Percentiles rank a stretch among this genome's conserved stretches.
Evolutionary conservation across 768 basidiomycete genomes (phyloP).

Genomic region (Dioszegia aurantiaca): DNA sequence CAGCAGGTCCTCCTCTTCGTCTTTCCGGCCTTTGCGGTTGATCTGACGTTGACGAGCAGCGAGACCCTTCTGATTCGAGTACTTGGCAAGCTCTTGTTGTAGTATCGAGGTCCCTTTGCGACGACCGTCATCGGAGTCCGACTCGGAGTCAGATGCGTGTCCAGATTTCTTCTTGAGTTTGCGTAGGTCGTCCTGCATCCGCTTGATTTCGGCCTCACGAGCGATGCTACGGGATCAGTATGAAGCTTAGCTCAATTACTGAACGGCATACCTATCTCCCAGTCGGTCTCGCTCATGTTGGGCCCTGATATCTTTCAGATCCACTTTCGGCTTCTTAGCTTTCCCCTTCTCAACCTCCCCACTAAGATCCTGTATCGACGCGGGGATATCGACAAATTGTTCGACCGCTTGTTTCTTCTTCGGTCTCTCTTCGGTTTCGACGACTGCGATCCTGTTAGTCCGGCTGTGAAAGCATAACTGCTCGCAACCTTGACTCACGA

Average conservation of each 20-base stretch:
- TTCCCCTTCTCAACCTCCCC: slow-evolving; percentile 12
- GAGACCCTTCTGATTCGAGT: slow-evolving; percentile 63
- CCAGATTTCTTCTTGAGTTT: slow-evolving; percentile 63
- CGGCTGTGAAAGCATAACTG: too few species aligned
- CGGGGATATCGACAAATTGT: slow-evolving; percentile 26
- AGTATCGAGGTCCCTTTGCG: slow-evolving; percentile 62
- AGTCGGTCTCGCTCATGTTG: slow-evolving; percentile 70
- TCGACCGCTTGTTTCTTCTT: slow-evolving; percentile 19
- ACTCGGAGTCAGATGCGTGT: slow-evolving; percentile 65
- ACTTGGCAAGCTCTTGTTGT: slow-evolving; percentile 77
- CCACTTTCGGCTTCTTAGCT: slow-evolving; percentile 50
- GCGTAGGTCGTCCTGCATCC: slow-evolving; percentile 82
- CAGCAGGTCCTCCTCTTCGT: slow-evolving; percentile 50
- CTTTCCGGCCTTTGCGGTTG: slow-evolving; percentile 61
- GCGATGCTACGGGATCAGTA: slow-evolving; percentile 49
- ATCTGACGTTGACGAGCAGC: slow-evolving; percentile 57
- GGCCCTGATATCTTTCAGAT: slow-evolving; percentile 56
- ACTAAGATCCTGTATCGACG: slow-evolving; percentile 23
- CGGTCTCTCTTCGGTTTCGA: slow-evolving; percentile 49
- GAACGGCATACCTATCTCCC: slow-evolving; percentile 60
- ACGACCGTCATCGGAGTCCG: slow-evolving; percentile 53
- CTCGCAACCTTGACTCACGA: slow-evolving; percentile 56
- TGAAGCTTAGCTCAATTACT: background rate
- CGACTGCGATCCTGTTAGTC: slow-evolving; percentile 39
- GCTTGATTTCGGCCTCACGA: slow-evolving; percentile 55